Base-by-base conservation (phyloP, 306 rosid genomes). In the Astragalus glycyphyllos region DNA sequence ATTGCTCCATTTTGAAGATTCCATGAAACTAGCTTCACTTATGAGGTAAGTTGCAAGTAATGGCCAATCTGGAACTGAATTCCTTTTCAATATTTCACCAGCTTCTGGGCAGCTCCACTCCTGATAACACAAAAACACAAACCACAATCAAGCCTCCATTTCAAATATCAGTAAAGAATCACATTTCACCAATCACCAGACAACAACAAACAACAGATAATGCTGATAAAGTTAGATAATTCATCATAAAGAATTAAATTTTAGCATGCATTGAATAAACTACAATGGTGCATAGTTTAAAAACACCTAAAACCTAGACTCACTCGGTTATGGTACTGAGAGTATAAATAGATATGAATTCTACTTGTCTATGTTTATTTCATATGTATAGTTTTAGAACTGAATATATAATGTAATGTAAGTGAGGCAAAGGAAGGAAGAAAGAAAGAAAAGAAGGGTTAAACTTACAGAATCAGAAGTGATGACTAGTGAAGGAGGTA, bases 1-100 rank as follows among this genome's bases (percentile, higher is more conserved):
- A 77, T 83, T 87, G 81, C 74, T 85, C 98, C 98, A 93, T 82
- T 89, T 84, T 53, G 98, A 93, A 81, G 97, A 88, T 60, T 84
- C 69, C 96, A 83, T 60, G 58, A 74, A 65, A 79, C 87, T 93
- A 55, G 98, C 98, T 87, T 93, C 96, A 65, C 98, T 90, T 11
- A 93, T 93, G 81, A 93, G 89, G 77, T 88, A 88, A 58, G 94
- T 94, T 54, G 98, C 98, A 65, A 94, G 71, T 11, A 94, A 75
- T 65, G 98, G 98, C 98, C 98, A 90, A 77, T 94, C 98, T 56
- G 98, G 97, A 31, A 94, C 95, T 7, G 85, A 80, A 56, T 90
- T 85, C 80, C 71, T 75, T 73, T 89, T 90, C 83, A 87, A 53
- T 60, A 94, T 82, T 67, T 87, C 69, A 44, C 97, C 96, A 64